Conservation (phyloP, 2,329 filamentous ascomycete species). For the Colletotrichum lupini region DNA sequence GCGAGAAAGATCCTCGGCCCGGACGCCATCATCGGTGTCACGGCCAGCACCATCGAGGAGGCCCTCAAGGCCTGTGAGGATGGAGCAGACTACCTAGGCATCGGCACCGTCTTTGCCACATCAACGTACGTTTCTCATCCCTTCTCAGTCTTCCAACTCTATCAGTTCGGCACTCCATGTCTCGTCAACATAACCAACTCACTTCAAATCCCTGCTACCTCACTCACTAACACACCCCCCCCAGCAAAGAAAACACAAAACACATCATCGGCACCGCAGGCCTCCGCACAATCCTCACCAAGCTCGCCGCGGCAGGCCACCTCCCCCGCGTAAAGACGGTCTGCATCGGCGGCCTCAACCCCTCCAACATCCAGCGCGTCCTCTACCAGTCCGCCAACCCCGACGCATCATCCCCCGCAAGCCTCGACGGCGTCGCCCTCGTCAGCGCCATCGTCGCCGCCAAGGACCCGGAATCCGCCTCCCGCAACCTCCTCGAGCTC, state of each 20-base stretch:
- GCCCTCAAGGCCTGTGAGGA: conserved; percentile 76
- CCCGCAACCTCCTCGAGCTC: conserved; percentile 67
- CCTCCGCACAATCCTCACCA: conserved; percentile 72
- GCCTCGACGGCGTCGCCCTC: conserved; percentile 84
- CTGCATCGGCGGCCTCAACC: conserved; percentile 90
- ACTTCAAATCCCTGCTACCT: neutral
- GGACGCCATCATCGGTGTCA: conserved; percentile 88
- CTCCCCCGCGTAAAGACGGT: conserved; percentile 69
- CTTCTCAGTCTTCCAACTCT: neutral
- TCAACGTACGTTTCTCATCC: conserved; percentile 68
- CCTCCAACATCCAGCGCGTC: conserved; percentile 78
- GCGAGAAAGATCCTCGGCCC: conserved; percentile 80
- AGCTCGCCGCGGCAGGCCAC: conserved; percentile 63
- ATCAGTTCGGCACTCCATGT: neutral
- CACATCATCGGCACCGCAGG: conserved; percentile 81
- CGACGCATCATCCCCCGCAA: conserved; percentile 55
- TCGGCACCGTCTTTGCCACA: conserved; percentile 91
- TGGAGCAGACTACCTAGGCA: conserved; percentile 91
- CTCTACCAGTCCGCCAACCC: conserved; percentile 71
- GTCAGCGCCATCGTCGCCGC: conserved; percentile 90
- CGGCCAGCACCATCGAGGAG: conserved; percentile 80
- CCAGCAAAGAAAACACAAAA: conserved; percentile 87
- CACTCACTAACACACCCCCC: neutral
- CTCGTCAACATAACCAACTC: too few relatives aligned
- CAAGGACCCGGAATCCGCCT: conserved; percentile 71